Percentiles rank a stretch among this genome's conserved stretches.
phyloP scores from a whole-genome alignment of 257 asterid genomes.

The Primulina tabacum region DNA sequence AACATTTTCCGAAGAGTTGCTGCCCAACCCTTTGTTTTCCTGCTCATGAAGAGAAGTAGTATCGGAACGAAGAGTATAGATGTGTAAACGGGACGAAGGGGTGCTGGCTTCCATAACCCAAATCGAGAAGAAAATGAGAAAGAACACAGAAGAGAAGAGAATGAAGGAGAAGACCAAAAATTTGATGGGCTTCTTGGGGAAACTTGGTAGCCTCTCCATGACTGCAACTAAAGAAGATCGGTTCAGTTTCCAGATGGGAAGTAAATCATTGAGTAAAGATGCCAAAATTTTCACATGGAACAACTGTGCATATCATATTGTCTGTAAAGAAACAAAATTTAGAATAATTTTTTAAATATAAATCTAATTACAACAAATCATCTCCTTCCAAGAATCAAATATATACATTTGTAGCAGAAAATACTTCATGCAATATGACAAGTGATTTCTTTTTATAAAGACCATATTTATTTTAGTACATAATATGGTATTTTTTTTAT shows the following conservation, averaged over 20 bases:
- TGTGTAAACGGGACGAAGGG: slow-evolving; percentile 1
- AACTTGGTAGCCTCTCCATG: slow-evolving; percentile 75
- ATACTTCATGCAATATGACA: too few species aligned
- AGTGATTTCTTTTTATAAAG: too few species aligned
- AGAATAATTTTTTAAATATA: too few species aligned
- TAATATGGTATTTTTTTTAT: too few species aligned
- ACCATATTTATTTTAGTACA: too few species aligned
- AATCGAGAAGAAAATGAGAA: slow-evolving; percentile 45
- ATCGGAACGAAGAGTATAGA: slow-evolving; percentile 32
- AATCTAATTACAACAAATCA: too few species aligned
- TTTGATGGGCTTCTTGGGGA: slow-evolving; percentile 48
- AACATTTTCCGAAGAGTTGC: slow-evolving; percentile 28
- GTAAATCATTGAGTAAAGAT: not conserved
- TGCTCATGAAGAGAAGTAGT: slow-evolving; percentile 24
- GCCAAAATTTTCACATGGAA: not conserved
- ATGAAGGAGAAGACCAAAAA: slow-evolving; percentile 49
- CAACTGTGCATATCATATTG: not conserved
- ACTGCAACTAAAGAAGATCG: not conserved
- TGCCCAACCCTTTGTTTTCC: slow-evolving; percentile 18
- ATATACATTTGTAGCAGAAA: too few species aligned
- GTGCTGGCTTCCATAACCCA: slow-evolving; percentile 53
- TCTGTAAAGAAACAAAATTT: not conserved
- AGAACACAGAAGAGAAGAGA: slow-evolving; percentile 40
- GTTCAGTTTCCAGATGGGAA: not conserved
- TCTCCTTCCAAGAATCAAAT: too few species aligned